Percentiles rank a stretch among this genome's conserved stretches.
Conservation (phyloP, 768 basidiomycete species). For the Pluteus cervinus region DNA sequence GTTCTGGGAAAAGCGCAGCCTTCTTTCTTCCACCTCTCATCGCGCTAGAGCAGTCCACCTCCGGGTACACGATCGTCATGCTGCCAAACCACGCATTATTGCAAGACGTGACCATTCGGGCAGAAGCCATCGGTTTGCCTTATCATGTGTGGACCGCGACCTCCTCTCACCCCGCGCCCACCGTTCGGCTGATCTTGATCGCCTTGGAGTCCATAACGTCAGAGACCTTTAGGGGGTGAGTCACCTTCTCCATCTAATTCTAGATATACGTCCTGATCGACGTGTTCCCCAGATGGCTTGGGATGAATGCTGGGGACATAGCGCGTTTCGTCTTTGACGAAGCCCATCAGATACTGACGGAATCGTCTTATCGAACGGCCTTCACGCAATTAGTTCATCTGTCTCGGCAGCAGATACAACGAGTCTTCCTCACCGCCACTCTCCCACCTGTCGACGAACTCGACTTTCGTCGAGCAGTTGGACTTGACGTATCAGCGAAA, state of each 20-base stretch:
- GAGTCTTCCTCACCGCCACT: constrained; percentile 15
- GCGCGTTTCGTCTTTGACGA: constrained; percentile 14
- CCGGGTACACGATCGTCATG: constrained; percentile 11
- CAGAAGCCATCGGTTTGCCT: constrained; percentile 2
- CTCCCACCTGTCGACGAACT: constrained; percentile 8
- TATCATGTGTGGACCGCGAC: constrained; percentile 3
- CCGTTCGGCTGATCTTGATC: constrained; percentile 9
- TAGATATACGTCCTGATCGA: background rate
- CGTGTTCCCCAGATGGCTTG: constrained; percentile 3
- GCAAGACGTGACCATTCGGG: constrained; percentile 4
- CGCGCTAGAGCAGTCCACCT: constrained; percentile 1
- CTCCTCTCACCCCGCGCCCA: background rate
- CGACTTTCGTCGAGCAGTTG: background rate
- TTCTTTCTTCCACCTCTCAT: constrained; percentile 12
- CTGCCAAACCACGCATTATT: constrained; percentile 14
- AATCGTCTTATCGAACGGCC: background rate
- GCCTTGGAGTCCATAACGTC: constrained; percentile 11
- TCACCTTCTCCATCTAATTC: background rate
- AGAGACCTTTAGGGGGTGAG: constrained; percentile 5
- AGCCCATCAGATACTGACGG: constrained; percentile 11
- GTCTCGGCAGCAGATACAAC: constrained; percentile 5
- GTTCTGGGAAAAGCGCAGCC: constrained; percentile 15
- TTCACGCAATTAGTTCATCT: constrained; percentile 7
- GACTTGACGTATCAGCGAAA: background rate
- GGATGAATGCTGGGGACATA: background rate